Conservation (phyloP, 2,329 filamentous ascomycete genomes). For the Ceratocystis cubensis region DNA sequence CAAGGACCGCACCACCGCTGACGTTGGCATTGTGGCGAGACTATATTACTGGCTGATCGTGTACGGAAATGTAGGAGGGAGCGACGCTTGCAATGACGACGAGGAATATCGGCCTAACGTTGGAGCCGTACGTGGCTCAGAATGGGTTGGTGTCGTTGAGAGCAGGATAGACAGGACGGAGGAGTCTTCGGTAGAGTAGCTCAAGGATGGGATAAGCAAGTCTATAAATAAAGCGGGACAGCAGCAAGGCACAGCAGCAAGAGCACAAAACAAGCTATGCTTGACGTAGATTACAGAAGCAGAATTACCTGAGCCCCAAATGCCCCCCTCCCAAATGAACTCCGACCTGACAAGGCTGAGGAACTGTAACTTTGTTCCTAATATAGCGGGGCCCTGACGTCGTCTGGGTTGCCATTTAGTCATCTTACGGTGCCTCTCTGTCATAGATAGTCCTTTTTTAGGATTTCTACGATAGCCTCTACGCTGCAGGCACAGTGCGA, state of each 20-base stretch:
- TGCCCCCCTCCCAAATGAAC: neutral
- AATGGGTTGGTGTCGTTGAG: neutral
- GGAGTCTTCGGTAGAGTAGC: neutral
- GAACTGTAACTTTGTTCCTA: neutral
- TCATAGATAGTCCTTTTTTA: neutral
- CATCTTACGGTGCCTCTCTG: neutral
- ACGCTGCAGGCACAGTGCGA: neutral
- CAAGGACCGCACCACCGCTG: constrained; percentile 30
- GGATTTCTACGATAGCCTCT: neutral
- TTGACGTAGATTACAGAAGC: neutral
- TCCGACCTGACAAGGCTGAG: constrained; percentile 3
- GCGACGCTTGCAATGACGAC: too few relatives aligned
- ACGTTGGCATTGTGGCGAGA: constrained; percentile 6
- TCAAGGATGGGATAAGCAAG: neutral
- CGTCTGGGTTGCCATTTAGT: neutral
- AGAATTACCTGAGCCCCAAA: neutral
- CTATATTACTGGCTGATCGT: neutral
- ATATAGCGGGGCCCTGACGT: constrained; percentile 3
- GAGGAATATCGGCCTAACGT: too few relatives aligned
- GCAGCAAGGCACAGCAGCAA: neutral
- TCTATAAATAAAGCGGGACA: neutral
- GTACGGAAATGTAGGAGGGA: too few relatives aligned
- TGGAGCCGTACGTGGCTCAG: neutral
- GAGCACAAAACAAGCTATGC: neutral
- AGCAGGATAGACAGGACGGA: too few relatives aligned